Evolutionary conservation across 2,329 filamentous ascomycete species (phyloP), one percentile per base, ranked within the genome.

Genomic region (Elsinoe perseae): DNA sequence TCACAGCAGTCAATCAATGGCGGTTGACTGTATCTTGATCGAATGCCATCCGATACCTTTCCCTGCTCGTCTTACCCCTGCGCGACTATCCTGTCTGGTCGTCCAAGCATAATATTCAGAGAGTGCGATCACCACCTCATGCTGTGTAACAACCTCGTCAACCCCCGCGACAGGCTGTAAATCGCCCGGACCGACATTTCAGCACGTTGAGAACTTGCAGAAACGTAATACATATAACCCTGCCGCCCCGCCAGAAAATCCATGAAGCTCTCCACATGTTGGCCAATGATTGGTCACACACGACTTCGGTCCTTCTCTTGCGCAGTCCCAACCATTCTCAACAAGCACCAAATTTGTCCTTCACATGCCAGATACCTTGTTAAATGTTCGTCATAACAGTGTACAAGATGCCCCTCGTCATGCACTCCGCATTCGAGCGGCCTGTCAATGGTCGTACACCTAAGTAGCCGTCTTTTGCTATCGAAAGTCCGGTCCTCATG

Each of bases 191-290:
- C 28, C 25, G 46, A 32, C 20, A 21, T 28, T 3, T 28, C 8
- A 14, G n/a, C 18, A 48, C 30, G 43, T 48, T 48, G 43, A 25
- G 43, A 16, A 12, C 7, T 30, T 23, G 2, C 16, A 10, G 18
- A 20, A 20, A 12, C n/a, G 43, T 6, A 9, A n/a, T 28, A 16
- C 3, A 8, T 18, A 18, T n/a, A 12, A 36, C n/a, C 9, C 27
- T 52, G 48, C 18, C 16, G 48, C 23, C 48, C 48, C 32, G 48
- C 20, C 48, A 36, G 48, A 23, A 30, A 30, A 48, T 23, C 14
- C 21, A 30, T 48, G 43, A 25, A 30, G 43, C 20, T 52, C 28
- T 23, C 28, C 48, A 52, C 32, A 44, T 20, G 30, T 30, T 52
- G 23, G 44, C 8, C 27, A 10, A 7, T 50, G 48, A 52, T 52